Evolutionary conservation across 2,329 filamentous ascomycete species (phyloP).

Genomic region (Raffaelea albimanens): DNA sequence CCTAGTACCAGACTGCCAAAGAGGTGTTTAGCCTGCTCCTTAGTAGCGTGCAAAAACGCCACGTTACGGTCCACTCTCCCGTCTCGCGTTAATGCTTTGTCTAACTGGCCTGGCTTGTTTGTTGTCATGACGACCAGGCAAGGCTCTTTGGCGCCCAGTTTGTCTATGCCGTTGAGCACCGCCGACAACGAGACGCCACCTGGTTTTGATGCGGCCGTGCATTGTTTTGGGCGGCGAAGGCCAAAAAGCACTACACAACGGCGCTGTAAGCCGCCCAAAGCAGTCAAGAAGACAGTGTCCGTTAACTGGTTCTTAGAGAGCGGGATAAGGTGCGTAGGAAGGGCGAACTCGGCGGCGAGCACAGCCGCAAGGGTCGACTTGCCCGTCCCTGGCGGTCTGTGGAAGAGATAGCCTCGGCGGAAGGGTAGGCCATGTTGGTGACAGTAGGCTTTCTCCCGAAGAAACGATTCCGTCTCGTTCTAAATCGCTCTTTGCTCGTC

Average conservation of each 20-base stretch:
- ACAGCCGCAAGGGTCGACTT: neutral
- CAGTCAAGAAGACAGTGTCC: neutral
- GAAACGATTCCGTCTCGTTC: neutral
- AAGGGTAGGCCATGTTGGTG: neutral
- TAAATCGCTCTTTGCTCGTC: neutral
- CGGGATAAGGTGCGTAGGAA: neutral
- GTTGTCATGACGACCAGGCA: neutral
- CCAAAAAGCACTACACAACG: neutral
- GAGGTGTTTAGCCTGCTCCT: neutral
- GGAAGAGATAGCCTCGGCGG: neutral
- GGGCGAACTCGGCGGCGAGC: neutral
- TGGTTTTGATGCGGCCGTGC: too few relatives aligned
- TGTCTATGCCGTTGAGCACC: neutral
- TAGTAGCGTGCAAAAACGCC: neutral
- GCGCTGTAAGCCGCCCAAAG: neutral
- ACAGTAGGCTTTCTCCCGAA: neutral
- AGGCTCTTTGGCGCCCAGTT: neutral
- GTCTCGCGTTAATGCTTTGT: neutral
- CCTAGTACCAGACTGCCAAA: neutral
- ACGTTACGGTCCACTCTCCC: neutral
- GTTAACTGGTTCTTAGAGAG: neutral
- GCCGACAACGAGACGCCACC: neutral
- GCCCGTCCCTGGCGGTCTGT: neutral
- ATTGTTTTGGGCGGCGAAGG: neutral
- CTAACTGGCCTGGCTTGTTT: neutral